Conservation (phyloP, 352 stramenopile genomes). For the Pythium phragmitis region DNA sequence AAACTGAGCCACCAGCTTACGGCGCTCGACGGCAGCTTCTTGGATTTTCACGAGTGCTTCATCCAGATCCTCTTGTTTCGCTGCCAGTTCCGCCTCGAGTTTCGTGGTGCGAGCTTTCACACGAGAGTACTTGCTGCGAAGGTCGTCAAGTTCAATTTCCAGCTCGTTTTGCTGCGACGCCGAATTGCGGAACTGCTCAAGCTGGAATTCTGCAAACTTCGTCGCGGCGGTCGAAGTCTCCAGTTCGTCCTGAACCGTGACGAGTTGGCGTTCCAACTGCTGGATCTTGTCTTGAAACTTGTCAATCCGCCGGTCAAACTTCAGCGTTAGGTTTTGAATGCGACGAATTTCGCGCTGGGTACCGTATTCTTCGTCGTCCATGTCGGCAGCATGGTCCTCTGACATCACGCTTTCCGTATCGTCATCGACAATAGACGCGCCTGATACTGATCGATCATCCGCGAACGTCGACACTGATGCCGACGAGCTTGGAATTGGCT, state of each 20-base stretch:
- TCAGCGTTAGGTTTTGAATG: constrained; percentile 50
- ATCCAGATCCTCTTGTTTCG: constrained; percentile 24
- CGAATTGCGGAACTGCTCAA: constrained; percentile 65
- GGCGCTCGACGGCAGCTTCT: constrained; percentile 14
- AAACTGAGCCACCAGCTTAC: constrained; percentile 13
- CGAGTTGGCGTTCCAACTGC: constrained; percentile 61
- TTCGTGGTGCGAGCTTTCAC: constrained; percentile 9
- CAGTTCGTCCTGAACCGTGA: constrained; percentile 69
- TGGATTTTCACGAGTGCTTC: constrained; percentile 21
- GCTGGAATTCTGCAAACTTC: constrained; percentile 82
- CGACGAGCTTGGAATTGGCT: constrained; percentile 46
- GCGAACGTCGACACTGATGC: constrained; percentile 65
- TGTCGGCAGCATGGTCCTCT: constrained; percentile 29
- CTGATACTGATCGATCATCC: constrained; percentile 66
- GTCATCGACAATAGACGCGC: constrained; percentile 42
- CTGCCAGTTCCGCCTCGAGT: constrained; percentile 18
- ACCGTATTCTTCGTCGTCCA: constrained; percentile 33
- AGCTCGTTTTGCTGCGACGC: constrained; percentile 50
- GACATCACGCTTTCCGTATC: constrained; percentile 31
- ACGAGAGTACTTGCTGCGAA: constrained; percentile 24
- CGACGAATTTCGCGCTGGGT: constrained; percentile 58
- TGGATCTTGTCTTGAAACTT: constrained; percentile 72
- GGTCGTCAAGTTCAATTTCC: constrained; percentile 26
- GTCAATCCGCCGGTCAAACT: constrained; percentile 70
- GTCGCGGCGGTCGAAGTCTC: constrained; percentile 73